Percentiles rank a stretch among this genome's conserved stretches.
Conservation (phyloP, 345 rosid species). For the Gossypium thurberi region DNA sequence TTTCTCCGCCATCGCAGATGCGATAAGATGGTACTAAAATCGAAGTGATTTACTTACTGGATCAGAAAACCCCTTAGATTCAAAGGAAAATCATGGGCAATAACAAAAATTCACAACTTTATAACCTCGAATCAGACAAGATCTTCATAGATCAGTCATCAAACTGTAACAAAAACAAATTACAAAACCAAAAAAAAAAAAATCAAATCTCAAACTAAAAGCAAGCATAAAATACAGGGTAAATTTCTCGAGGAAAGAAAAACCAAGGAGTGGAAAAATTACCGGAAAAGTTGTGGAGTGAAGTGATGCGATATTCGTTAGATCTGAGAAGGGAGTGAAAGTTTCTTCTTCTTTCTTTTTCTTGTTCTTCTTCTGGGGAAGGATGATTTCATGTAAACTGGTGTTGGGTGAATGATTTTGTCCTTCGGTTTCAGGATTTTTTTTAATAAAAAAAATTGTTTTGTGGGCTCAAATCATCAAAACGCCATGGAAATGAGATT, state of each 20-base stretch:
- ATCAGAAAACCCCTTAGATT: slow-evolving; percentile 10
- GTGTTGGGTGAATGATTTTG: background rate
- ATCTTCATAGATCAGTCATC: slow-evolving; percentile 19
- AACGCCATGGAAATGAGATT: slow-evolving; percentile 12
- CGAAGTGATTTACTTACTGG: slow-evolving; percentile 6
- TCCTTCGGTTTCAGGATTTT: background rate
- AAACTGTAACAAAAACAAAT: slow-evolving; percentile 12
- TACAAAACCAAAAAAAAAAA: background rate
- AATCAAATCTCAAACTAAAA: background rate
- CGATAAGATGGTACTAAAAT: slow-evolving; percentile 16
- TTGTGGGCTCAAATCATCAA: background rate
- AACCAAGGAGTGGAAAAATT: slow-evolving; percentile 4
- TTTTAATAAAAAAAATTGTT: background rate
- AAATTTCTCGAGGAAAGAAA: background rate
- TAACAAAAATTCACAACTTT: background rate
- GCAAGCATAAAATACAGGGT: background rate
- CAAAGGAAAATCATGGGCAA: slow-evolving; percentile 1
- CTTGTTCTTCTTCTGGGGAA: background rate
- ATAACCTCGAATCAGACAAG: slow-evolving; percentile 17
- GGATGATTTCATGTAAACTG: background rate
- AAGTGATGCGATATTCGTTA: slow-evolving; percentile 3
- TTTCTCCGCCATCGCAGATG: slow-evolving; percentile 31
- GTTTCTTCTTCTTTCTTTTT: background rate
- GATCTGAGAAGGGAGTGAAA: slow-evolving; percentile 15
- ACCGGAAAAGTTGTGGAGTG: slow-evolving; percentile 15